These are phyloP conservation scores for Salix suchowensis DNA, from an alignment of 345 rosid species.

Conservation along the genomic window DNA sequence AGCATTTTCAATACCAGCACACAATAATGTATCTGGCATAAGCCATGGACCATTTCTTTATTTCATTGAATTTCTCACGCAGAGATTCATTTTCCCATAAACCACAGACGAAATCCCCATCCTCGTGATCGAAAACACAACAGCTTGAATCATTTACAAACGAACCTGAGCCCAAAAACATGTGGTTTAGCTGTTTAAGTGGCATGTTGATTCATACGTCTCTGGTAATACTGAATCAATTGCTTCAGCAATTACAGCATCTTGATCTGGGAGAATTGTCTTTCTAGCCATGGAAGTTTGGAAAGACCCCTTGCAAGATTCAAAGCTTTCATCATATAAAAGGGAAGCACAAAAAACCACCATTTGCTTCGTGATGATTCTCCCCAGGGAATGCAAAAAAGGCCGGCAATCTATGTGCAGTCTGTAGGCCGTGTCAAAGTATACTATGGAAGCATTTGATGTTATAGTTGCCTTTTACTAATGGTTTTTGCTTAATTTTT, in stretches of 20 bases:
- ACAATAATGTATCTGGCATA: slow-evolving; percentile 29
- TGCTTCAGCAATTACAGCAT: slow-evolving; percentile 22
- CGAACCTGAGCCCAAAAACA: slow-evolving; percentile 19
- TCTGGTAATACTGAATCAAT: slow-evolving; percentile 18
- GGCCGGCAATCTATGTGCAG: slow-evolving; percentile 21
- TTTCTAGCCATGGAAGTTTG: slow-evolving; percentile 29
- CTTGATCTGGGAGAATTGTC: slow-evolving; percentile 34
- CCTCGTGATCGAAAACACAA: slow-evolving; percentile 30
- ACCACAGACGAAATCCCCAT: slow-evolving; percentile 24
- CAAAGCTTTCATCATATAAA: slow-evolving; percentile 30
- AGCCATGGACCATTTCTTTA: slow-evolving; percentile 36
- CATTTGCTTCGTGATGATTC: slow-evolving; percentile 38
- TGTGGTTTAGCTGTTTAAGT: slow-evolving; percentile 24
- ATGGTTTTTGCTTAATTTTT: too few relatives aligned
- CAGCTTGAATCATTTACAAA: slow-evolving; percentile 24
- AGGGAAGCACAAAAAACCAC: slow-evolving; percentile 32
- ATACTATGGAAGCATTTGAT: neutral
- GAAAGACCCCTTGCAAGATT: slow-evolving; percentile 37
- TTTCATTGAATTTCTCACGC: slow-evolving; percentile 22
- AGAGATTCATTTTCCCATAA: slow-evolving; percentile 29
- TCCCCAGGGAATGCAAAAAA: slow-evolving; percentile 30
- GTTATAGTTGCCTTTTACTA: too few relatives aligned
- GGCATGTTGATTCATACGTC: slow-evolving; percentile 23
- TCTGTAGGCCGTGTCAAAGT: slow-evolving; percentile 31
- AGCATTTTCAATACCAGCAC: slow-evolving; percentile 20